Base-by-base conservation (phyloP, 2,329 filamentous ascomycete genomes). In the Emergomyces pasteurianus region DNA sequence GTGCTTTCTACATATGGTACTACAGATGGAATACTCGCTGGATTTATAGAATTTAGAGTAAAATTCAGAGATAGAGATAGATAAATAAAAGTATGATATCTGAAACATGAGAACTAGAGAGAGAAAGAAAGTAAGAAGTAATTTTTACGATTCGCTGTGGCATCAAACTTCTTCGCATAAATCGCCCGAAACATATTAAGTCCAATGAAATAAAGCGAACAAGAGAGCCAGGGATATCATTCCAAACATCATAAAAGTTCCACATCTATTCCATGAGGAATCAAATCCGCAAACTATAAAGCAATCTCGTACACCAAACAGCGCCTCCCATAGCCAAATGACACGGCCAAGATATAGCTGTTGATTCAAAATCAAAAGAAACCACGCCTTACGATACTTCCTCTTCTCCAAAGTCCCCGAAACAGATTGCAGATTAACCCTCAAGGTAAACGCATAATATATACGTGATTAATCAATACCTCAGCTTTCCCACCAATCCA, bases 401-500 rank as follows among this genome's bases (percentile, higher is more conserved):
- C 34, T 36, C 31, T 12, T 21, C 21, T 58, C 46, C 28, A 10
- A 10, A 58, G 38, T 21, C 8, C 12, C 46, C 40, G 21, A 40
- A 34, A 28, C 50, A 36, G 18, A 21, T 26, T 21, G 31, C 50
- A 53, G 34, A 36, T 28, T 28, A 53, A 36, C 16, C 16, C 18
- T 7, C 16, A 18, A 53, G 7, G 23, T 6, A 26, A 49, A 28
- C 31, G 10, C 46, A 28, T 14, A 18, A 43, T n/a, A n/a, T 43
- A n/a, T 43, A 8, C n/a, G 6, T 14, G 60, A 38, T 56, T 50
- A 42, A 46, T 68, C 72, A 81, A 69, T 81, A 81, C 64, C 78
- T 74, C 64, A 80, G 68, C 65, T 79, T 80, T 10, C 80, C 80
- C 49, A 81, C 79, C 65, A 81, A 72, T 2, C 77, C 79, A 68